Conservation (phyloP, 805 yeast species). For the Yarrowia sp. region DNA sequence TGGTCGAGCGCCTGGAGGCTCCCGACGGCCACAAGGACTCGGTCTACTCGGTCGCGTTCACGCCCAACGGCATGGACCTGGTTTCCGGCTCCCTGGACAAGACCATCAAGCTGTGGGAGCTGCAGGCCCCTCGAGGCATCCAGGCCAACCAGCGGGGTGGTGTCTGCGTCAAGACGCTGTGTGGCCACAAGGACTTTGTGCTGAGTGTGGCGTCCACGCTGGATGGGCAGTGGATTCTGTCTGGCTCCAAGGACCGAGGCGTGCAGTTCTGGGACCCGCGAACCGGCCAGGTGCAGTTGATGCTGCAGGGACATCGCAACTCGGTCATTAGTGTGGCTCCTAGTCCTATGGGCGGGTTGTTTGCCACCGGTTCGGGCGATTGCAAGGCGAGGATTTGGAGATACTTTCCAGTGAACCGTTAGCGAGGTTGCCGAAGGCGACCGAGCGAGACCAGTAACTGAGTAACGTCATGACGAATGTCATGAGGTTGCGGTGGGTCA, state of each 20-base stretch:
- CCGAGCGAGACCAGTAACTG: too few relatives aligned
- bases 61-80: constrained; percentile 88
- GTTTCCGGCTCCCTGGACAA: constrained; percentile 95
- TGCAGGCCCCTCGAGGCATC: constrained; percentile 59
- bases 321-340: constrained; percentile 95
- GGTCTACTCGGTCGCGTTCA: constrained; percentile 92
- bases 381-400: constrained; percentile 97
- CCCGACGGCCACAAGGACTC: constrained; percentile 97
- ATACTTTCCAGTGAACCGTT: constrained; percentile 48
- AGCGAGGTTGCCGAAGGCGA: too few relatives aligned
- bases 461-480: too few relatives aligned
- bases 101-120: constrained; percentile 94
- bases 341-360: constrained; percentile 82
- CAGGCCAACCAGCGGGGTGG: constrained; percentile 52
- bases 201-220: constrained; percentile 93
- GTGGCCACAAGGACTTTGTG: constrained; percentile 96
- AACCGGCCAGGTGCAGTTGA: constrained; percentile 88
- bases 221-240: constrained; percentile 85
- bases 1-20: constrained; percentile 89
- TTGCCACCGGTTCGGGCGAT: constrained; percentile 98
- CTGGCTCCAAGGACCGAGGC: constrained; percentile 97
- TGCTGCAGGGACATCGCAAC: constrained; percentile 97
- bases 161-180: constrained; percentile 85
- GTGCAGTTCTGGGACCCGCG: constrained; percentile 95
- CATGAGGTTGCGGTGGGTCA: too few relatives aligned